These are phyloP conservation scores for Calonectria hongkongensis DNA, from an alignment of 2,329 filamentous ascomycete genomes.

Conservation along the genomic window DNA sequence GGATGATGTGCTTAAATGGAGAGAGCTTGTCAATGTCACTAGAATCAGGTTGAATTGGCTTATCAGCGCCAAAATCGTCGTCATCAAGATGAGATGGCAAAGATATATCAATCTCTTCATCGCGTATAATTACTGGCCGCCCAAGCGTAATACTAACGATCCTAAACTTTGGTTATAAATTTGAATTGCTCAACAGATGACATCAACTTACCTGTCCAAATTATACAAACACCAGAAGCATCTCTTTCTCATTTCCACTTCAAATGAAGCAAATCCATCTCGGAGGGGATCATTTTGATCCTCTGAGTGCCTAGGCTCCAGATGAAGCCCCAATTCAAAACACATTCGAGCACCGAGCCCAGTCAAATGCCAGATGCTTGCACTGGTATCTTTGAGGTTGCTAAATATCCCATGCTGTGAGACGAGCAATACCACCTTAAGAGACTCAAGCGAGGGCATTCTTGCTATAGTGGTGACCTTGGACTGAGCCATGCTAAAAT, in stretches of 20 bases:
- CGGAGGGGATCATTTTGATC: neutral
- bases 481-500: constrained; percentile 36
- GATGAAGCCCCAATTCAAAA: constrained; percentile 33
- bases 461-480: constrained; percentile 21
- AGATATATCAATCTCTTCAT: constrained; percentile 34
- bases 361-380: constrained; percentile 34
- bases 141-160: constrained; percentile 37
- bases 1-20: constrained; percentile 33
- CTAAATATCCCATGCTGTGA: constrained; percentile 38
- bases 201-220: constrained; percentile 26
- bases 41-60: neutral
- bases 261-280: neutral
- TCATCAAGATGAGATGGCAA: constrained; percentile 36
- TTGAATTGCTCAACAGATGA: too few relatives aligned
- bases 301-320: neutral
- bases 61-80: constrained; percentile 8
- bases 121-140: constrained; percentile 30
- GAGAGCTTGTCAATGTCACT: neutral
- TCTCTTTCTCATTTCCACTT: constrained; percentile 34
- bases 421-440: constrained; percentile 19
- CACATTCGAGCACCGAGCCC: constrained; percentile 36
- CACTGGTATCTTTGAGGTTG: constrained; percentile 29
- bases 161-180: neutral
- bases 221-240: constrained; percentile 40
- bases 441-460: neutral